Evolutionary conservation across 345 rosid genomes (phyloP), one percentile per base, ranked within the genome.

Genomic region (Toxicodendron radicans): DNA sequence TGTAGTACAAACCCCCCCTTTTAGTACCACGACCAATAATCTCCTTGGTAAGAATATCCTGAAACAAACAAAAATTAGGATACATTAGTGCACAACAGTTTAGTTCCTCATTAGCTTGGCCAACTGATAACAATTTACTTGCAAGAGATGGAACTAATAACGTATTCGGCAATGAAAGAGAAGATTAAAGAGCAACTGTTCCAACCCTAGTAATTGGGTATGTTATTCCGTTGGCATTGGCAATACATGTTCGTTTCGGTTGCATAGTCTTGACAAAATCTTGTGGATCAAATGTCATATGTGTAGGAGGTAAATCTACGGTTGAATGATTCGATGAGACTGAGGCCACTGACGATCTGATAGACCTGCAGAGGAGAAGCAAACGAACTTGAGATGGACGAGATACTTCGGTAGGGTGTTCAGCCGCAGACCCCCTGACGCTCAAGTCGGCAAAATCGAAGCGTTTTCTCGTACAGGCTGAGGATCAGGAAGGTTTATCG

Each of bases 101-200:
- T 3, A 32, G 1, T 32, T 61, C 23, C 45, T 32, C 13, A 61
- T 0, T 33, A 1, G 13, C 46, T 33, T 32, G 46, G 2, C 5
- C 2, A 5, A 46, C 21, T 23, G 13, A 57, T 33, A 58, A 16
- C 7, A 60, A n/a, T 65, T 69, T 9, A 20, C 17, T 27, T 4
- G 23, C 41, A 41, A 74, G 30, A 3, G 10, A 54, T 52, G 30
- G 72, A 30, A 68, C 72, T 18, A 33, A 20, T 53, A 17, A 68
- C 16, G 72, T 32, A n/a, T 68, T 18, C 18, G 0, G 4, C 17
- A 68, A 20, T 3, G 49, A 30, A 33, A 33, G 11, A 53, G 21
- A 68, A 0, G 49, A n/a, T 53, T 61, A 53, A 18, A 32, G 18
- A 7, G 30, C 11, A 24, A 33, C 20, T 53, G 1, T n/a, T 53